Evolutionary conservation across 805 yeast genomes (phyloP).

Genomic region (Clavispora carvajalis): DNA sequence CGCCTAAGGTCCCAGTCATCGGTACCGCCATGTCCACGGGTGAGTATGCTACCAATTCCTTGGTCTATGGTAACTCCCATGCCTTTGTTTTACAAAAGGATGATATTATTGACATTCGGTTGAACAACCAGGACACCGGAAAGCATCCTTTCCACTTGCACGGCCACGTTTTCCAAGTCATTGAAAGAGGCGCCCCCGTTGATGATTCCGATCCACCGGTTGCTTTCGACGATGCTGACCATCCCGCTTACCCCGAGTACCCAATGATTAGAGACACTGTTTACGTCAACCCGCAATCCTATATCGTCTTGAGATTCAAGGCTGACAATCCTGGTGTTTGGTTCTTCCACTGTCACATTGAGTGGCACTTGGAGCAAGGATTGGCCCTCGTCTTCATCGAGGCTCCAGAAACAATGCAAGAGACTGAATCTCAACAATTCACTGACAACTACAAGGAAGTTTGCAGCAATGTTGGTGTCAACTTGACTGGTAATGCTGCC

Average conservation of each 20-base stretch:
- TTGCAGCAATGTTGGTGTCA: conserved; percentile 55
- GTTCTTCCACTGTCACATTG: conserved; percentile 98
- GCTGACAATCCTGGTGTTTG: conserved; percentile 98
- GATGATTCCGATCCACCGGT: conserved; percentile 51
- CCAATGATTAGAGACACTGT: conserved; percentile 86
- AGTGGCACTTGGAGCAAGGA: conserved; percentile 97
- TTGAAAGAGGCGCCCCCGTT: conserved; percentile 63
- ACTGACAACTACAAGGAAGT: conserved; percentile 55
- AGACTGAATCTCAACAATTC: conserved; percentile 44
- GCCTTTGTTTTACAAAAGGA: conserved; percentile 63
- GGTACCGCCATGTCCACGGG: conserved; percentile 75
- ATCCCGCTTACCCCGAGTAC: conserved; percentile 50
- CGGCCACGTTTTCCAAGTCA: conserved; percentile 85
- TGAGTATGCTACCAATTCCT: conserved; percentile 45
- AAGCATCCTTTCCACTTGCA: conserved; percentile 97
- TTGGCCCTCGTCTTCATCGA: conserved; percentile 76
- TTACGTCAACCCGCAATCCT: conserved; percentile 76
- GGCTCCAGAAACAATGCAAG: conserved; percentile 70
- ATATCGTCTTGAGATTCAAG: conserved; percentile 78
- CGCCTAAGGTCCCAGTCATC: conserved; percentile 83
- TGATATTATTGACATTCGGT: conserved; percentile 70
- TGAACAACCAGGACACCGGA: conserved; percentile 87
- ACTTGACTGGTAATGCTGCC: conserved; percentile 81
- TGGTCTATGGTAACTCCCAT: conserved; percentile 78
- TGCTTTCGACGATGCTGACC: conserved; percentile 47